These are phyloP conservation scores for Tolypocladium amazonense DNA, from an alignment of 2,329 filamentous ascomycete species.

Conservation along the genomic window DNA sequence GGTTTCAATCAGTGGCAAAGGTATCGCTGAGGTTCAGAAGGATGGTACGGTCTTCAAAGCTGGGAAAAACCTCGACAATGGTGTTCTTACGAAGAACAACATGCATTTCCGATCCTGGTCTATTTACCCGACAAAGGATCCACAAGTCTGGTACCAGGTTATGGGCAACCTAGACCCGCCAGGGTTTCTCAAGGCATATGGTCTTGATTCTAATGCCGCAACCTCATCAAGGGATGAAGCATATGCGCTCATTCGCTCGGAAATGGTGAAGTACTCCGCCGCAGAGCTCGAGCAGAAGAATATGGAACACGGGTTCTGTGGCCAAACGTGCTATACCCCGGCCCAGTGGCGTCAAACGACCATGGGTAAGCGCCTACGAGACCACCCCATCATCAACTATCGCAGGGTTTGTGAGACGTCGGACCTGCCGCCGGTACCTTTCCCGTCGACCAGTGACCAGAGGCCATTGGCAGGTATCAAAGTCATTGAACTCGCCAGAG, in stretches of 20 bases:
- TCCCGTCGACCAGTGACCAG: slow-evolving; percentile 15
- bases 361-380: slow-evolving; percentile 7
- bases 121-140: slow-evolving; percentile 36
- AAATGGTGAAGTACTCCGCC: slow-evolving; percentile 9
- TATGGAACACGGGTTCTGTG: slow-evolving; percentile 13
- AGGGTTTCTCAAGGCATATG: slow-evolving; percentile 30
- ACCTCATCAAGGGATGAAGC: slow-evolving; percentile 14
- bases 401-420: slow-evolving; percentile 20
- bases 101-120: slow-evolving; percentile 28
- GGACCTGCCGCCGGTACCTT: slow-evolving; percentile 20
- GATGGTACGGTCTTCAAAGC: not conserved
- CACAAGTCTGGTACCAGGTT: slow-evolving; percentile 36
- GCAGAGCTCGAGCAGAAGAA: slow-evolving; percentile 13
- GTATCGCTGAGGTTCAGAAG: not conserved
- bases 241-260: slow-evolving; percentile 8
- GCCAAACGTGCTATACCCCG: slow-evolving; percentile 14
- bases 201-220: slow-evolving; percentile 19
- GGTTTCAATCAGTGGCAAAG: slow-evolving; percentile 1
- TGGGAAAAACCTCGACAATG: not conserved
- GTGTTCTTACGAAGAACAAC: slow-evolving; percentile 5
- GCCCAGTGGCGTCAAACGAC: slow-evolving; percentile 15
- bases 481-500: slow-evolving; percentile 37
- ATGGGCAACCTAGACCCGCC: slow-evolving; percentile 36
- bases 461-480: slow-evolving; percentile 33
- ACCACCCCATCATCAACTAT: slow-evolving; percentile 24